Evolutionary conservation across 2,329 filamentous ascomycete genomes (phyloP).

Genomic region (Penicillium sp.): DNA sequence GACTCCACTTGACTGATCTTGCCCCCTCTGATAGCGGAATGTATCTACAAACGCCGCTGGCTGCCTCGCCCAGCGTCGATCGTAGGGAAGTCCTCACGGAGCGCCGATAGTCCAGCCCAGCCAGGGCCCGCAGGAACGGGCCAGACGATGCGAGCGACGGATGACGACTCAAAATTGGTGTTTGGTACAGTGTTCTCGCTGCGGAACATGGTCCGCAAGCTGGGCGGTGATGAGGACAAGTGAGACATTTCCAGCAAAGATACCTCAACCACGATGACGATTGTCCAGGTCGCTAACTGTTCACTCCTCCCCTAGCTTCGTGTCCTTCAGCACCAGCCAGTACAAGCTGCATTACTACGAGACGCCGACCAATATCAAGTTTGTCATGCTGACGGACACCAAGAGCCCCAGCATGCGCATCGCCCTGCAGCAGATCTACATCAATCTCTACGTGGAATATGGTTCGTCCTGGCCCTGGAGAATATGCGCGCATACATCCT

Average conservation of each 20-base stretch:
- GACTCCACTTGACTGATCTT: constrained; percentile 4
- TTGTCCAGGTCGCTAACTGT: neutral
- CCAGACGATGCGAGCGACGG: constrained; percentile 54
- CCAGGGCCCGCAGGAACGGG: constrained; percentile 39
- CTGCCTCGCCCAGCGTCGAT: constrained; percentile 56
- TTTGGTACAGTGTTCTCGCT: constrained; percentile 97
- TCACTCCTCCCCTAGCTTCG: constrained; percentile 64
- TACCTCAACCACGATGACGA: neutral
- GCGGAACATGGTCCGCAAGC: constrained; percentile 93
- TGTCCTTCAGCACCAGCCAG: constrained; percentile 87
- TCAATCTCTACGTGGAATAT: constrained; percentile 96
- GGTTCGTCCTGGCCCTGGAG: constrained; percentile 50
- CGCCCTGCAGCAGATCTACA: constrained; percentile 96
- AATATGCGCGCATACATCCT: constrained; percentile 1
- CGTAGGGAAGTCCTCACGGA: constrained; percentile 49
- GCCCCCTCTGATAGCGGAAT: constrained; percentile 70
- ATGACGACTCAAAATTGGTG: constrained; percentile 93
- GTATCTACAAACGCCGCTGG: constrained; percentile 94
- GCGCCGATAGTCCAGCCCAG: neutral
- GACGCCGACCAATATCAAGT: constrained; percentile 91
- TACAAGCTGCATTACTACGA: constrained; percentile 99
- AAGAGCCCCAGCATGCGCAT: constrained; percentile 87
- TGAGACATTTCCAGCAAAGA: constrained; percentile 30
- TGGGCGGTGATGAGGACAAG: constrained; percentile 87
- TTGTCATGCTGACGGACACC: constrained; percentile 94